Conservation (phyloP, 768 basidiomycete species). For the Amanita thiersii region DNA sequence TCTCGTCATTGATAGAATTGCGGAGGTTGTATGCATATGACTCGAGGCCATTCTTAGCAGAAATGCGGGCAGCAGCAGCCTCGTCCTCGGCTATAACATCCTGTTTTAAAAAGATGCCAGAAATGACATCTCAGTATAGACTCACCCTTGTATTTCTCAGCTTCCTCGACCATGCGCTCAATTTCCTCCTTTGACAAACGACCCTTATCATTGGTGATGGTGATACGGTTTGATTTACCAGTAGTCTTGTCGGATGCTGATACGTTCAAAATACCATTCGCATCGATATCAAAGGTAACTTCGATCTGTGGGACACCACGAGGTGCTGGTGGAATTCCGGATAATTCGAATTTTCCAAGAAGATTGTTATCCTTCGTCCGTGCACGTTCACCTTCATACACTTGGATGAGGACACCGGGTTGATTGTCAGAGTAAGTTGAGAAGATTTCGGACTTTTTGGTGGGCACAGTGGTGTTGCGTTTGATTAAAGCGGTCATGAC, state of each 20-base stretch:
- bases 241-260: conserved; percentile 95
- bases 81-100: conserved; percentile 70
- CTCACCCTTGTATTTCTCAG: conserved; percentile 84
- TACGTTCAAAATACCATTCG: conserved; percentile 94
- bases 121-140: too few species aligned
- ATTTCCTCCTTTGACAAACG: conserved; percentile 97
- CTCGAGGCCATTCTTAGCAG: conserved; percentile 88
- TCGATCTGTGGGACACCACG: conserved; percentile 98
- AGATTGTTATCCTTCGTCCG: conserved; percentile 98
- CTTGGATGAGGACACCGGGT: conserved; percentile 96
- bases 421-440: conserved; percentile 99
- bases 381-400: conserved; percentile 97
- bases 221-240: conserved; percentile 90
- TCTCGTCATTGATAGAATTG: conserved; percentile 79
- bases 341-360: conserved; percentile 97
- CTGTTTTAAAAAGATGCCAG: too few species aligned
- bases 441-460: conserved; percentile 98
- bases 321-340: conserved; percentile 92
- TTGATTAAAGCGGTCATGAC: conserved; percentile 99
- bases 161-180: conserved; percentile 93
- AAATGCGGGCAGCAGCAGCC: conserved; percentile 74
- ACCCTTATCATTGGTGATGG: conserved; percentile 95
- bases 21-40: conserved; percentile 94
- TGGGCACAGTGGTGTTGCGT: conserved; percentile 97
- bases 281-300: conserved; percentile 97